Evolutionary conservation across 2,329 filamentous ascomycete genomes (phyloP), one percentile per base, ranked within the genome.

Genomic region (Plenodomus tracheiphilus): DNA sequence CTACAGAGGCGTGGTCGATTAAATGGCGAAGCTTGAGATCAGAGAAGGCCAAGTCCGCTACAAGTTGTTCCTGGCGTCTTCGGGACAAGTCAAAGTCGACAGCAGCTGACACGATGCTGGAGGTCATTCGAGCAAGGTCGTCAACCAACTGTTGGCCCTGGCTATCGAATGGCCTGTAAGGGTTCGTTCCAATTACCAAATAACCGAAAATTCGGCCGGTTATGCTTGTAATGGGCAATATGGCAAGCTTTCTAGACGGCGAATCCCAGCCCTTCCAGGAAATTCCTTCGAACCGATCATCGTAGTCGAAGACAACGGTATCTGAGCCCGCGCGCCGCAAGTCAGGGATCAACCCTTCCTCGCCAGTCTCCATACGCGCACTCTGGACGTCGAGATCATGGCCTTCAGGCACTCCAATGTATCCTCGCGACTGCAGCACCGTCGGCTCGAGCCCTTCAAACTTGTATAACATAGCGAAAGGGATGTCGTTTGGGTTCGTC

Each of bases 101-200:
- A 6, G 64, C 62, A 10, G 60, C 49, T 1, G 56, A 52, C 4
- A 71, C 51, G 38, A 70, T 58, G 37, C 66, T 67, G 0, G 70
- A 65, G 3, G 64, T 53, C 56, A 72, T 69, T 10, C 63, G 63
- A 7, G 54, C 46, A 2, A 74, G 58, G 25, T 72, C 64, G 17
- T 56, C 58, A 16, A 69, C 39, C 30, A 73, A 72, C 19, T 70
- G 69, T 40, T 65, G 44, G 35, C 67, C 70, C 7, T 54, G 50
- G 1, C 54, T 49, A 37, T 74, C 71, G 39, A 66, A 65, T 1
- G 62, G 62, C 15, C 71, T 62, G 21, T 59, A 68, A 1, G 70
- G 71, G 39, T 73, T 74, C 1, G 70, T 65, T 0, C 70, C 73
- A 4, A 69, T 49, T 15, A 74, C 39, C 2, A 71, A 52, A 43